A percentile compares a stretch with the other conserved stretches of the same genome.
Evolutionary conservation across 2,329 filamentous ascomycete genomes (phyloP).

Genomic region (Pseudocercospora pini-densiflorae): DNA sequence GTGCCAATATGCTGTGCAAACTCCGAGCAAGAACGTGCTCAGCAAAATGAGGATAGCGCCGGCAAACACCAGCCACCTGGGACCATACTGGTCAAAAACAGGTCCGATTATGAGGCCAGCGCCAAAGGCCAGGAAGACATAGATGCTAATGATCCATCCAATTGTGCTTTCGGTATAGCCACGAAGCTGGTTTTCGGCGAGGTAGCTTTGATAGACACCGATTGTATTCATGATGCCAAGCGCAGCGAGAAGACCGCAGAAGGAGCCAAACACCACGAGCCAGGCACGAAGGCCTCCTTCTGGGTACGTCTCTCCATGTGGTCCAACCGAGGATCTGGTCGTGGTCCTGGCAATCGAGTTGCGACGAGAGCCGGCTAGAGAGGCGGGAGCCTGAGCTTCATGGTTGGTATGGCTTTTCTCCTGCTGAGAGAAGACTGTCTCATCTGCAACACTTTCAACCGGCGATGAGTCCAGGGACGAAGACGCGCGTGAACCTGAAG

Average conservation of each 20-base stretch:
- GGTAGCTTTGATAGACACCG: constrained; percentile 44
- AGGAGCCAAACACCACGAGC: constrained; percentile 84
- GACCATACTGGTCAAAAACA: constrained; percentile 35
- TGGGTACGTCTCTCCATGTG: constrained; percentile 49
- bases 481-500: constrained; percentile 27
- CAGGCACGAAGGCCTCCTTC: constrained; percentile 81
- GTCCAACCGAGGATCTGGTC: constrained; percentile 23
- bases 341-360: constrained; percentile 16
- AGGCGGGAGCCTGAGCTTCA: too few species aligned
- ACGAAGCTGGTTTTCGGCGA: constrained; percentile 30
- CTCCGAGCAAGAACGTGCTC: constrained; percentile 69
- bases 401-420: constrained; percentile 7
- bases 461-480: constrained; percentile 24
- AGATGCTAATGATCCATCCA: constrained; percentile 36
- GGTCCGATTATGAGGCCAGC: constrained; percentile 35
- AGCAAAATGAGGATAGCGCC: constrained; percentile 67
- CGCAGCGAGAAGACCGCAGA: constrained; percentile 48
- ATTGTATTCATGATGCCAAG: constrained; percentile 50
- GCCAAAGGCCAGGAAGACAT: constrained; percentile 37
- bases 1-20: constrained; percentile 55
- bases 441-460: constrained; percentile 11
- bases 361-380: constrained; percentile 11
- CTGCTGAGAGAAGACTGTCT: not conserved
- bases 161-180: constrained; percentile 29
- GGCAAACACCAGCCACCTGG: constrained; percentile 64